Conservation (phyloP, 148 eudicot genomes). For the Cornus suecica region DNA sequence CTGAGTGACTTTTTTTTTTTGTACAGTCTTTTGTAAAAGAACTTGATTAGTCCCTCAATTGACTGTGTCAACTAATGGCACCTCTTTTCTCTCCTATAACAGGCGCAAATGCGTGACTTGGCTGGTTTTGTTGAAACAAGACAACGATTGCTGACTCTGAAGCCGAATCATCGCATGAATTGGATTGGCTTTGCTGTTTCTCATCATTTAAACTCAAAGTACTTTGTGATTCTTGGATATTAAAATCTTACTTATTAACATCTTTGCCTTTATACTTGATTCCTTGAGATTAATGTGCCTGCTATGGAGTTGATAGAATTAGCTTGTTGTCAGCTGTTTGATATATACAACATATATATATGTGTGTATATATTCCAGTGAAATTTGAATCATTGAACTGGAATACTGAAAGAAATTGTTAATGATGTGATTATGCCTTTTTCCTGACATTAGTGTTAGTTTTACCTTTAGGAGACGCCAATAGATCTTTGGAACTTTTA, state of each 20-base stretch:
- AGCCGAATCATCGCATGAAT: conserved; percentile 99
- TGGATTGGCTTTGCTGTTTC: conserved; percentile 99
- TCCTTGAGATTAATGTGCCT: not conserved
- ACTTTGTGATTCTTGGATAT: conserved; percentile 20
- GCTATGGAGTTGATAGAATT: not conserved
- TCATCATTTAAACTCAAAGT: conserved; percentile 85
- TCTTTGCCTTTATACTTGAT: not conserved
- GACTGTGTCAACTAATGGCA: not conserved
- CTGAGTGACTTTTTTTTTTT: not conserved
- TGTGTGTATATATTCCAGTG: not conserved
- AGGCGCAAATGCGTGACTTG: conserved; percentile 99
- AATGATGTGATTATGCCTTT: not conserved
- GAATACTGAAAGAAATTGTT: not conserved
- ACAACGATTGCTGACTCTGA: conserved; percentile 89
- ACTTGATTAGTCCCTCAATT: not conserved
- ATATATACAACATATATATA: too few species aligned
- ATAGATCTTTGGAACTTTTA: not conserved
- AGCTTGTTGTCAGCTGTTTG: not conserved
- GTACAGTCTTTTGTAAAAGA: not conserved
- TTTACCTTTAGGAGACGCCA: not conserved
- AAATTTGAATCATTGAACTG: not conserved
- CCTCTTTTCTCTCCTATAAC: conserved; percentile 13
- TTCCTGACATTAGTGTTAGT: not conserved
- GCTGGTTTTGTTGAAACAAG: conserved; percentile 95
- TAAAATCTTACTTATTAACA: not conserved